A percentile compares a stretch with the other conserved stretches of the same genome.
phyloP scores from a whole-genome alignment of 1,139 yeast genomes.

The Saccharomyces hybrid region DNA sequence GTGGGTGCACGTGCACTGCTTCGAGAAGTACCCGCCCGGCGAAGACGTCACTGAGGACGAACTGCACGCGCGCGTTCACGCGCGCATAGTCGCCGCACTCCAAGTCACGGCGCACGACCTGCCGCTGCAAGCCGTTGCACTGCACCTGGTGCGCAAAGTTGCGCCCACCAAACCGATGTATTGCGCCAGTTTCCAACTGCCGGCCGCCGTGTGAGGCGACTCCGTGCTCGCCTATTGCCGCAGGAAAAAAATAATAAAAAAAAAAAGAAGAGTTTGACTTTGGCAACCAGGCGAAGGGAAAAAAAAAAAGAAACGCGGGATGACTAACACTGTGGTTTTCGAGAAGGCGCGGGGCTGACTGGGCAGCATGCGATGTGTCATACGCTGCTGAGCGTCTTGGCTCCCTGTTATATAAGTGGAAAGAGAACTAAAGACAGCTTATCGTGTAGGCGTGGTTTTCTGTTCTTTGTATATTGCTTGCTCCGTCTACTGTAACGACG shows the following conservation, averaged over 20 bases:
- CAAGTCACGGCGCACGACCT: conserved; percentile 38
- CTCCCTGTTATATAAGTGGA: neutral
- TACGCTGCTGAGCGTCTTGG: neutral
- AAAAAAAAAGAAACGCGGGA: neutral
- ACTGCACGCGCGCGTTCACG: conserved; percentile 54
- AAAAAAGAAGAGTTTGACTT: too few species aligned
- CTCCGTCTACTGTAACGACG: neutral
- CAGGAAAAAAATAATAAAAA: neutral
- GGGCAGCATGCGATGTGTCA: neutral
- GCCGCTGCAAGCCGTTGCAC: conserved; percentile 40
- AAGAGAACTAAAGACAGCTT: neutral
- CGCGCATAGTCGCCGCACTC: conserved; percentile 49
- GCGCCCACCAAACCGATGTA: conserved; percentile 97
- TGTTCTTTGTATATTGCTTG: neutral
- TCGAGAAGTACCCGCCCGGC: conserved; percentile 70
- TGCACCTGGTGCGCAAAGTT: conserved; percentile 85
- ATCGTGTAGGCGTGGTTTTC: neutral
- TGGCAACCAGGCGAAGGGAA: neutral
- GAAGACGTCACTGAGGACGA: conserved; percentile 66
- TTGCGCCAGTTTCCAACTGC: conserved; percentile 74
- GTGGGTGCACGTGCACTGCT: conserved; percentile 78
- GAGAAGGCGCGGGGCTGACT: conserved; percentile 1
- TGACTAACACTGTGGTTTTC: neutral
- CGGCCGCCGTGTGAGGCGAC: conserved; percentile 31
- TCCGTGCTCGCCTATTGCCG: neutral